A percentile compares a stretch with the other conserved stretches of the same genome.
phyloP scores from a whole-genome alignment of 495 filamentous ascomycete genomes.

The Annulohypoxylon moriforme region DNA sequence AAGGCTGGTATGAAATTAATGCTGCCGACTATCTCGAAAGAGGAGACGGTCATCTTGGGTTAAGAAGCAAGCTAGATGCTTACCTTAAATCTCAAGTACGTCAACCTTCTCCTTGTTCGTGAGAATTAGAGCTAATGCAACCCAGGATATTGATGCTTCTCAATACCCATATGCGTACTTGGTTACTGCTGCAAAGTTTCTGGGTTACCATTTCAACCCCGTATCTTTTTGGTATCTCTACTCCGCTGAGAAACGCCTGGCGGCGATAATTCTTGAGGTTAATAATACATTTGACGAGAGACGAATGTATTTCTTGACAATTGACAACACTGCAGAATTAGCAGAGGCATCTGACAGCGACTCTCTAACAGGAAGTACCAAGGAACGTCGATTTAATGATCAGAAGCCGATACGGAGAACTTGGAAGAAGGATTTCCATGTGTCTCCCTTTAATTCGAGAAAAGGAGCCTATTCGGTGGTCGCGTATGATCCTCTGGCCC shows the following conservation, averaged over 20 bases:
- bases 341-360: slow-evolving; percentile 27
- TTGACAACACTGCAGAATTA: slow-evolving; percentile 31
- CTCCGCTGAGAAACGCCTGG: slow-evolving; percentile 64
- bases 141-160: slow-evolving; percentile 61
- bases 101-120: slow-evolving; percentile 2
- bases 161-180: slow-evolving; percentile 74
- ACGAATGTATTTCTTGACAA: slow-evolving; percentile 68
- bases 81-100: slow-evolving; percentile 65
- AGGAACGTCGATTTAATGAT: slow-evolving; percentile 15
- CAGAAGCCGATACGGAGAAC: slow-evolving; percentile 54
- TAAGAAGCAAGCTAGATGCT: slow-evolving; percentile 67
- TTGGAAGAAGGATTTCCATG: slow-evolving; percentile 78
- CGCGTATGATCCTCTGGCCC: slow-evolving; percentile 65
- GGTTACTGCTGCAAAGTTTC: slow-evolving; percentile 73
- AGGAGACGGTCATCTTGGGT: slow-evolving; percentile 56
- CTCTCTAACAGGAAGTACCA: not conserved
- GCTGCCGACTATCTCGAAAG: slow-evolving; percentile 69
- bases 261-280: slow-evolving; percentile 77
- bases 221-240: slow-evolving; percentile 88
- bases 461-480: slow-evolving; percentile 68
- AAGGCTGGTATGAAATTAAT: slow-evolving; percentile 68
- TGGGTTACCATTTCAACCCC: slow-evolving; percentile 79
- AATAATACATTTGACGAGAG: slow-evolving; percentile 84
- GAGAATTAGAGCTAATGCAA: slow-evolving; percentile 29
- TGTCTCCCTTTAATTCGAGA: slow-evolving; percentile 78